phyloP scores from a whole-genome alignment of 2,329 filamentous ascomycete genomes.

The Pseudogymnoascus sp. region DNA sequence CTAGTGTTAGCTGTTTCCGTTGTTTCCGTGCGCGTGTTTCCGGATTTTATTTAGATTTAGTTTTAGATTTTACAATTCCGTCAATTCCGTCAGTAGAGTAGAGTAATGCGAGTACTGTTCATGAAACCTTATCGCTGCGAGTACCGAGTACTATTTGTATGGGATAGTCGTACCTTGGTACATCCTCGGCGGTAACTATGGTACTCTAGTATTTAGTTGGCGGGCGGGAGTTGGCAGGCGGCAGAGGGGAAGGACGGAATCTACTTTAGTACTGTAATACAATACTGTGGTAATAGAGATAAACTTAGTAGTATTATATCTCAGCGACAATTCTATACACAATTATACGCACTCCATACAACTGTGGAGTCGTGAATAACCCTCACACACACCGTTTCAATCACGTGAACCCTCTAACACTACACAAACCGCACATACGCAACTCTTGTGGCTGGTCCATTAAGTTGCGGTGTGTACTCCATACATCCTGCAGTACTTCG shows the following conservation, averaged over 20 bases:
- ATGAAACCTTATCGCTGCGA: neutral
- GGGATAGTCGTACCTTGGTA: neutral
- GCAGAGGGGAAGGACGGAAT: neutral
- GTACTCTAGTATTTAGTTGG: neutral
- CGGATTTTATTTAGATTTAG: neutral
- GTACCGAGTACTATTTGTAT: neutral
- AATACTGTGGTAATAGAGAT: no score
- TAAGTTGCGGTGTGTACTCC: slow-evolving; percentile 2
- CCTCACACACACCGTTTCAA: neutral
- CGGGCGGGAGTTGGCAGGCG: neutral
- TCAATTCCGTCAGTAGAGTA: neutral
- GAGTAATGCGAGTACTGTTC: neutral
- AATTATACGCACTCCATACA: neutral
- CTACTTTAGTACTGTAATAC: neutral
- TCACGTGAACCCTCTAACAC: neutral
- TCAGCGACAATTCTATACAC: neutral
- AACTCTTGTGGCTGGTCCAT: neutral
- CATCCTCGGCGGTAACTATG: neutral
- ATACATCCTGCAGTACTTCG: neutral
- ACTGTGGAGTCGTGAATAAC: neutral
- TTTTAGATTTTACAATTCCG: neutral
- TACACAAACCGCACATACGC: neutral
- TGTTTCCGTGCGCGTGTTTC: neutral
- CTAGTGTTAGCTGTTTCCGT: neutral
- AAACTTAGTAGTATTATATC: neutral